phyloP scores from a whole-genome alignment of 192 early-diverging fungal genomes.

The Dimargaris xerosporica region DNA sequence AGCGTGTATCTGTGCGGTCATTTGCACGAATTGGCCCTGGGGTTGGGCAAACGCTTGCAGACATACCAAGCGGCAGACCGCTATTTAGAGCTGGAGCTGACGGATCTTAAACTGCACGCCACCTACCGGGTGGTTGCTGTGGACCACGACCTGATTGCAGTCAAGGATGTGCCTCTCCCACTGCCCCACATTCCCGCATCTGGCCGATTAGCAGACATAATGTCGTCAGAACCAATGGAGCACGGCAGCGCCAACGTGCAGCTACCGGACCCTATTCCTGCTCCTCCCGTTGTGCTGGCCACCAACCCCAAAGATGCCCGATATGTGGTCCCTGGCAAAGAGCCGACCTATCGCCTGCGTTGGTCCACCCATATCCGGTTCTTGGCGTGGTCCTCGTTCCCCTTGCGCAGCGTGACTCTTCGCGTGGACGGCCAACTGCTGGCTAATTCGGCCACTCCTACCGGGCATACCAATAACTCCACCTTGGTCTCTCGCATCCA shows the following conservation, averaged over 20 bases:
- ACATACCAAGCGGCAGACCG: slow-evolving; percentile 47
- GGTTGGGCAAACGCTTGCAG: slow-evolving; percentile 38
- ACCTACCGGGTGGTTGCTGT: slow-evolving; percentile 72
- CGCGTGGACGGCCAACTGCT: slow-evolving; percentile 33
- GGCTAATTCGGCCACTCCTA: slow-evolving; percentile 29
- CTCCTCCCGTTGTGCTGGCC: slow-evolving; percentile 61
- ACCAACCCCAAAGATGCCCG: slow-evolving; percentile 81
- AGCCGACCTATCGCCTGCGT: slow-evolving; percentile 48
- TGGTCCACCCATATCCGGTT: slow-evolving; percentile 56
- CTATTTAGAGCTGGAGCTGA: slow-evolving; percentile 71
- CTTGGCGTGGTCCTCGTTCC: slow-evolving; percentile 47
- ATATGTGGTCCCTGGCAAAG: slow-evolving; percentile 49
- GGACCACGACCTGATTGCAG: slow-evolving; percentile 73
- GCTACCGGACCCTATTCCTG: slow-evolving; percentile 23
- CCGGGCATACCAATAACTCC: slow-evolving; percentile 16
- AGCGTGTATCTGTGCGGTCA: slow-evolving; percentile 80
- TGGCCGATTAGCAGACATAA: slow-evolving; percentile 19
- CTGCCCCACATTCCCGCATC: slow-evolving; percentile 38
- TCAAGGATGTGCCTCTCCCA: slow-evolving; percentile 57
- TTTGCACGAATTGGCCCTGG: slow-evolving; percentile 52
- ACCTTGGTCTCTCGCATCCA: slow-evolving; percentile 14
- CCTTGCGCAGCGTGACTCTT: slow-evolving; percentile 24
- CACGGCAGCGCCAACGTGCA: background rate
- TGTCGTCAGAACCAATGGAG: too few species aligned
- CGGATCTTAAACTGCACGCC: slow-evolving; percentile 80